These are phyloP conservation scores for Rhizoctonia solani DNA, from an alignment of 1,284 basidiomycete species.

Conservation along the genomic window DNA sequence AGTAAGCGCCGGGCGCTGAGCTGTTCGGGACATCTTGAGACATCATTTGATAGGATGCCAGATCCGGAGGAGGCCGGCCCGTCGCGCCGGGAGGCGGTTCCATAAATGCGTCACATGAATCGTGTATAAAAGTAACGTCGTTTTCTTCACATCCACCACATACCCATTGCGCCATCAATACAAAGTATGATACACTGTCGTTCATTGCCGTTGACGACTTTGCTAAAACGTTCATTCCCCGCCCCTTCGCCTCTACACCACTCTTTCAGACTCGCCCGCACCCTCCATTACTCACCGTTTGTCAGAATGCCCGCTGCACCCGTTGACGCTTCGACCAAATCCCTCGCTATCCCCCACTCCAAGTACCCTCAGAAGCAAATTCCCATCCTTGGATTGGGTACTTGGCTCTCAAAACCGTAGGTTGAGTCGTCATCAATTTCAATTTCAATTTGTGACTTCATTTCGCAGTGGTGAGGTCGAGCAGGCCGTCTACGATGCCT, in stretches of 20 bases:
- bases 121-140: slow-evolving; percentile 13
- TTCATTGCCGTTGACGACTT: slow-evolving; percentile 24
- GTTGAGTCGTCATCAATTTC: slow-evolving; percentile 1
- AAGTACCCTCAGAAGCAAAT: slow-evolving; percentile 34
- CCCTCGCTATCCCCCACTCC: slow-evolving; percentile 33
- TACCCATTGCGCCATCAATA: not conserved
- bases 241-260: slow-evolving; percentile 11
- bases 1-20: not conserved
- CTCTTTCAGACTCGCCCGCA: slow-evolving; percentile 33
- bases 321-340: slow-evolving; percentile 22
- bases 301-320: slow-evolving; percentile 28
- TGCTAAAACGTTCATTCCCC: slow-evolving; percentile 30
- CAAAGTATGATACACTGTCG: slow-evolving; percentile 32
- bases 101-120: not conserved
- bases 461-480: slow-evolving; percentile 32
- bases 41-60: too few relatives aligned
- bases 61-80: slow-evolving; percentile 22
- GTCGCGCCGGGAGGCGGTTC: slow-evolving; percentile 1
- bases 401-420: slow-evolving; percentile 35
- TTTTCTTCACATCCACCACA: slow-evolving; percentile 10
- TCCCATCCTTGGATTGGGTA: slow-evolving; percentile 36
- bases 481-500: slow-evolving; percentile 34
- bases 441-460: not conserved
- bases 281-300: slow-evolving; percentile 18
- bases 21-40: not conserved